Percentiles rank a stretch among this genome's conserved stretches.
Evolutionary conservation across 2,329 filamentous ascomycete genomes (phyloP).

Genomic region (Rhinocladiella similis): DNA sequence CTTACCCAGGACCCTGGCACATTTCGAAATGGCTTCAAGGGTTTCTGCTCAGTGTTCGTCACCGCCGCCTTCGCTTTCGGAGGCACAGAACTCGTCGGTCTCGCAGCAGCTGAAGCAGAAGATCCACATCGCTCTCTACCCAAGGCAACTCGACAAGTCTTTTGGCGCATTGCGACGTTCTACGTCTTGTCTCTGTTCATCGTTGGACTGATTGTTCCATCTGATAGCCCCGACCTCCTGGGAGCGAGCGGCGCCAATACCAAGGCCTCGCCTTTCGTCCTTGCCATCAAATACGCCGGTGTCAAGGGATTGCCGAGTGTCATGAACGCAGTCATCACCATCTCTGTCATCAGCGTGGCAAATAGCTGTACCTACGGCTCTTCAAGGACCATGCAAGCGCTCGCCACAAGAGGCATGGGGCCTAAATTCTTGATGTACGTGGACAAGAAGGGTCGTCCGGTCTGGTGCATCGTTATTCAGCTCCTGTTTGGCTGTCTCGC

Average conservation of each 20-base stretch:
- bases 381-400: constrained; percentile 81
- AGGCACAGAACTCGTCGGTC: constrained; percentile 63
- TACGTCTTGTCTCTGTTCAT: constrained; percentile 81
- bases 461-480: constrained; percentile 69
- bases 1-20: constrained; percentile 63
- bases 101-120: constrained; percentile 59
- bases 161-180: constrained; percentile 90
- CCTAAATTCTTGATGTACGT: constrained; percentile 76
- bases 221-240: constrained; percentile 63
- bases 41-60: constrained; percentile 64
- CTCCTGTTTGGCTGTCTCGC: constrained; percentile 70
- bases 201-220: constrained; percentile 76
- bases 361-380: constrained; percentile 92
- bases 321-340: constrained; percentile 91
- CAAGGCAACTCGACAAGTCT: constrained; percentile 85
- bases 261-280: constrained; percentile 85
- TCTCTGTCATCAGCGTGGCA: constrained; percentile 85
- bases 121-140: constrained; percentile 71
- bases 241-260: constrained; percentile 62
- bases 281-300: constrained; percentile 81
- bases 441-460: constrained; percentile 76
- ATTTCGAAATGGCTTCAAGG: constrained; percentile 65
- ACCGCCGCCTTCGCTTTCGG: constrained; percentile 64
- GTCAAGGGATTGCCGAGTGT: constrained; percentile 79
- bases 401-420: constrained; percentile 83